Percentiles rank a stretch among this genome's conserved stretches.
Conservation (phyloP, 768 basidiomycete species). For the Lactarius vividus region DNA sequence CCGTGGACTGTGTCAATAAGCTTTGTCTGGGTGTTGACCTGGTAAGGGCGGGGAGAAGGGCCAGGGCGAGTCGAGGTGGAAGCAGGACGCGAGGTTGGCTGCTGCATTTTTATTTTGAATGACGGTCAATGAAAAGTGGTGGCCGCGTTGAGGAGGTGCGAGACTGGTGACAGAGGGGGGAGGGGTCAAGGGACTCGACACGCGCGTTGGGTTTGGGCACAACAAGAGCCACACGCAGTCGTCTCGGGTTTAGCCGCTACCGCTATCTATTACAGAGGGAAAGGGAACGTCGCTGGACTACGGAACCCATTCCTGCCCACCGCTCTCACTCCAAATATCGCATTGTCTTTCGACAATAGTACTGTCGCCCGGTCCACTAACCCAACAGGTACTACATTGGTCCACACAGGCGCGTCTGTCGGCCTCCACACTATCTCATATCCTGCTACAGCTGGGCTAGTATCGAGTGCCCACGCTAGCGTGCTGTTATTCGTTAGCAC, state of each 20-base stretch:
- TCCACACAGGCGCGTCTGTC: conserved; percentile 47
- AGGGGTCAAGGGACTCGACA: conserved; percentile 1
- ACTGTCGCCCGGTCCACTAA: conserved; percentile 42
- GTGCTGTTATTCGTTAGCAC: conserved; percentile 55
- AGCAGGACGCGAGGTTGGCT: conserved; percentile 53
- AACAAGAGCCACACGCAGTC: neutral
- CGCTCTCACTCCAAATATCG: conserved; percentile 46
- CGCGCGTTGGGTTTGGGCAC: conserved; percentile 2
- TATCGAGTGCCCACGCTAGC: conserved; percentile 44
- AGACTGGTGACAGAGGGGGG: neutral
- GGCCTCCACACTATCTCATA: conserved; percentile 55
- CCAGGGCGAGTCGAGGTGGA: conserved; percentile 59
- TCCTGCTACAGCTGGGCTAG: conserved; percentile 39
- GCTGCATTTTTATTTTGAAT: conserved; percentile 39
- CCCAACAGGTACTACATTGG: conserved; percentile 49
- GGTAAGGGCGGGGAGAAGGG: conserved; percentile 51
- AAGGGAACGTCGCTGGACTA: conserved; percentile 46
- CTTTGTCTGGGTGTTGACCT: conserved; percentile 75
- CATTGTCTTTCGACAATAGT: conserved; percentile 50
- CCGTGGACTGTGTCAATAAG: conserved; percentile 77
- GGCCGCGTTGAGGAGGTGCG: neutral
- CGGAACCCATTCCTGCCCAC: conserved; percentile 52
- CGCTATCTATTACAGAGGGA: neutral
- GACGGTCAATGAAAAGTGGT: neutral
- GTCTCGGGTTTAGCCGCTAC: conserved; percentile 11